Evolutionary conservation across 2,329 filamentous ascomycete genomes (phyloP).

Genomic region (Cladorrhinum sp.): DNA sequence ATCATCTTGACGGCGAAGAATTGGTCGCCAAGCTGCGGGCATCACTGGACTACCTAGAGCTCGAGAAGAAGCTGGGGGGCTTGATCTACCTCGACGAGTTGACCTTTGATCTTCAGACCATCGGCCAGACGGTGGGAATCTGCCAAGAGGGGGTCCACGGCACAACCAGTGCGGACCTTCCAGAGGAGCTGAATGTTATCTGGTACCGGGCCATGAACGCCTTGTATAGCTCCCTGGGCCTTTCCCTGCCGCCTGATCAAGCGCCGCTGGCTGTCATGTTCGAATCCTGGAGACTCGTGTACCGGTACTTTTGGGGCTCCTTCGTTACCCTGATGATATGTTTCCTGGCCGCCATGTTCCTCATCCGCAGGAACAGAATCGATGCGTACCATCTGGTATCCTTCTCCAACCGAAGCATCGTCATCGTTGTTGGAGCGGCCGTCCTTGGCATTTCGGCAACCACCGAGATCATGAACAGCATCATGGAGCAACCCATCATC

Average conservation of each 20-base stretch:
- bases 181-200: background rate
- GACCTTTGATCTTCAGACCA: background rate
- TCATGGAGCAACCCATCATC: slow-evolving; percentile 14
- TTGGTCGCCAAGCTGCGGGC: slow-evolving; percentile 4
- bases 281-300: slow-evolving; percentile 22
- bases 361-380: slow-evolving; percentile 18
- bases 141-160: slow-evolving; percentile 7
- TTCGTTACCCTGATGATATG: slow-evolving; percentile 15
- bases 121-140: slow-evolving; percentile 15
- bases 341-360: slow-evolving; percentile 17
- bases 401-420: slow-evolving; percentile 7
- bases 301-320: slow-evolving; percentile 22
- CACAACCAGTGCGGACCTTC: background rate
- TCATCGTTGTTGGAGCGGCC: slow-evolving; percentile 3
- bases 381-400: slow-evolving; percentile 16
- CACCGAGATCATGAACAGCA: slow-evolving; percentile 13
- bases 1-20: slow-evolving; percentile 17
- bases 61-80: slow-evolving; percentile 19
- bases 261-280: slow-evolving; percentile 15
- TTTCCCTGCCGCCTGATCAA: slow-evolving; percentile 12
- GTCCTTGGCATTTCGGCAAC: slow-evolving; percentile 13
- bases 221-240: slow-evolving; percentile 18
- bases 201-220: slow-evolving; percentile 7
- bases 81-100: slow-evolving; percentile 14
- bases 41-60: slow-evolving; percentile 10